phyloP scores from a whole-genome alignment of 73 alveolate species.

The Paramecium sonneborni region DNA sequence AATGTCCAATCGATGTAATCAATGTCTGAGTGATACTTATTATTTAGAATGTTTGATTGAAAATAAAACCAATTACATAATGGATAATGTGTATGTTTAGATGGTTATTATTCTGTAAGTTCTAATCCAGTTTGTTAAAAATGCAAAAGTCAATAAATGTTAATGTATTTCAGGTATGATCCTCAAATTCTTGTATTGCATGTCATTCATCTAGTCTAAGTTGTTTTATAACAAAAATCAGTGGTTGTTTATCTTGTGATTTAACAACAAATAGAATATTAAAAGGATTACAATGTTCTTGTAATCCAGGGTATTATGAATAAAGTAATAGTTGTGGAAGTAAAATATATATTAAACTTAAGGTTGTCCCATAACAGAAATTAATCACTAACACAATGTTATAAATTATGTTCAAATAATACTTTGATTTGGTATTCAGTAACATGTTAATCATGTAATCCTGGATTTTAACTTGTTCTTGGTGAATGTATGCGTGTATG shows the following conservation, averaged over 20 bases:
- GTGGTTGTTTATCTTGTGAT: not conserved
- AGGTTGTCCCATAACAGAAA: not conserved
- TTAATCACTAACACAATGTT: not conserved
- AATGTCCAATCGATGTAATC: not conserved
- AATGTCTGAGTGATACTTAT: not conserved
- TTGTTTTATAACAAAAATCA: not conserved
- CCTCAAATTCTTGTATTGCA: not conserved
- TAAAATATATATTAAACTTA: too few relatives aligned
- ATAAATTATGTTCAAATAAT: not conserved
- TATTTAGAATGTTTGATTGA: not conserved
- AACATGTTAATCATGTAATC: not conserved
- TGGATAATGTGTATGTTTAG: not conserved
- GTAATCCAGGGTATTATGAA: not conserved
- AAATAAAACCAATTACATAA: not conserved
- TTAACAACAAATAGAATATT: not conserved
- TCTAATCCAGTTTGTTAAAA: not conserved
- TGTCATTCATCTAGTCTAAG: not conserved
- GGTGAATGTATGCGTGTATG: not conserved
- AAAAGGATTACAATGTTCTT: not conserved
- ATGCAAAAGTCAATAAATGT: not conserved
- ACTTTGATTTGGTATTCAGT: not conserved
- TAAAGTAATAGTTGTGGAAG: not conserved
- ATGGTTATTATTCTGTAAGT: not conserved
- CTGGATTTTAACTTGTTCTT: not conserved
- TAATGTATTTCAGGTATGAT: not conserved